These are phyloP conservation scores for Cotoneaster glaucophyllus DNA, from an alignment of 306 rosid genomes.

Conservation along the genomic window DNA sequence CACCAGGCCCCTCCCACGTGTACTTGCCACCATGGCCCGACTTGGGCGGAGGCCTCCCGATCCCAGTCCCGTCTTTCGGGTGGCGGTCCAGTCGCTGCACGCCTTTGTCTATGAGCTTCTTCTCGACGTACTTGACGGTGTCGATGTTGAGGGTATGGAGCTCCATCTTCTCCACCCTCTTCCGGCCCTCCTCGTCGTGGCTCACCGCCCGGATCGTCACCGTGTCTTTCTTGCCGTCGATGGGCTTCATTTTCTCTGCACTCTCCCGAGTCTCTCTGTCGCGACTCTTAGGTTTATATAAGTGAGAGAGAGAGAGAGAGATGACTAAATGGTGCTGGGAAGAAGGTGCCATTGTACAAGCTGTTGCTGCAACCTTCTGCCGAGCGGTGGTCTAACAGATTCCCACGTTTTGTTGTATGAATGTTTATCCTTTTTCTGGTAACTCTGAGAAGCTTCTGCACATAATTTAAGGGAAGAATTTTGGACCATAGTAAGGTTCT, in stretches of 20 bases:
- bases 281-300: neutral
- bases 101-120: conserved; percentile 64
- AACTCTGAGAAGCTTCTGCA: neutral
- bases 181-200: conserved; percentile 60
- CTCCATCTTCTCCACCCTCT: conserved; percentile 49
- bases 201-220: conserved; percentile 52
- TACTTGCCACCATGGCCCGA: conserved; percentile 76
- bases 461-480: too few relatives aligned
- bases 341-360: neutral
- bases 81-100: conserved; percentile 63
- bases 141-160: conserved; percentile 47
- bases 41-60: conserved; percentile 49
- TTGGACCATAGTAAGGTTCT: too few relatives aligned
- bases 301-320: neutral
- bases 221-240: conserved; percentile 41
- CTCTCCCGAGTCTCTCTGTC: neutral
- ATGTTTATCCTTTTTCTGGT: neutral
- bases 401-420: conserved; percentile 11
- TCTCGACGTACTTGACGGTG: conserved; percentile 54
- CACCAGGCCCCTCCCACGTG: conserved; percentile 83
- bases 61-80: conserved; percentile 44
- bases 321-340: conserved; percentile 7
- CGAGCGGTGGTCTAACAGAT: neutral
- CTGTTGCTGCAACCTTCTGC: conserved; percentile 19
- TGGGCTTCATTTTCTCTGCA: conserved; percentile 34